Conservation (phyloP, 352 stramenopile genomes). For the Globisporangium emineosum region DNA sequence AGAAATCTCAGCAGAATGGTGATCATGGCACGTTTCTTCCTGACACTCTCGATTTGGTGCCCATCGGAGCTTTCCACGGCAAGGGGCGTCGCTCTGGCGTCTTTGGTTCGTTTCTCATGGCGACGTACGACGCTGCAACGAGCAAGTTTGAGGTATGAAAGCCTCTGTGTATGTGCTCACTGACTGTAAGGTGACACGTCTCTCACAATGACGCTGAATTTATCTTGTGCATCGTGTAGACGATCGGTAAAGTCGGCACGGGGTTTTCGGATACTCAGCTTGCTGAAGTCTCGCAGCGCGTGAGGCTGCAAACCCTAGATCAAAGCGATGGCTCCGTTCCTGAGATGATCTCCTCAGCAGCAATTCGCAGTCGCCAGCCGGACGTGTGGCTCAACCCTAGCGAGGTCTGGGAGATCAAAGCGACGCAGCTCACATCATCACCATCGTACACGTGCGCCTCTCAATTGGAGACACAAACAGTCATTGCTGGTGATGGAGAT, state of each 20-base stretch:
- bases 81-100: conserved; percentile 92
- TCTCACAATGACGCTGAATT: conserved; percentile 3
- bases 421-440: conserved; percentile 96
- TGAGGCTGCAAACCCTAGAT: conserved; percentile 39
- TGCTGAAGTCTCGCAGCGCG: conserved; percentile 48
- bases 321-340: conserved; percentile 51
- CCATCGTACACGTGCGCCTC: conserved; percentile 93
- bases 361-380: conserved; percentile 67
- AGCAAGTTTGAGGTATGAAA: conserved; percentile 92
- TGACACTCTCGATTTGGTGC: conserved; percentile 97
- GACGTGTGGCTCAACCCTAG: conserved; percentile 93
- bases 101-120: conserved; percentile 98
- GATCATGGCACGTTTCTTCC: conserved; percentile 61
- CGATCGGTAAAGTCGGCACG: conserved; percentile 92
- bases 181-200: neutral
- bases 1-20: neutral
- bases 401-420: conserved; percentile 99
- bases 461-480: conserved; percentile 4
- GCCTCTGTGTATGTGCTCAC: neutral
- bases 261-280: conserved; percentile 98
- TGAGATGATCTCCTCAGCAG: conserved; percentile 30
- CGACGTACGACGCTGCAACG: conserved; percentile 92
- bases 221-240: conserved; percentile 25
- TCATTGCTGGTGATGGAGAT: neutral
- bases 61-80: conserved; percentile 96